Percentiles rank a stretch among this genome's conserved stretches.
Evolutionary conservation across 2,329 filamentous ascomycete genomes (phyloP).

Genomic region (Colletotrichum endophyticum): DNA sequence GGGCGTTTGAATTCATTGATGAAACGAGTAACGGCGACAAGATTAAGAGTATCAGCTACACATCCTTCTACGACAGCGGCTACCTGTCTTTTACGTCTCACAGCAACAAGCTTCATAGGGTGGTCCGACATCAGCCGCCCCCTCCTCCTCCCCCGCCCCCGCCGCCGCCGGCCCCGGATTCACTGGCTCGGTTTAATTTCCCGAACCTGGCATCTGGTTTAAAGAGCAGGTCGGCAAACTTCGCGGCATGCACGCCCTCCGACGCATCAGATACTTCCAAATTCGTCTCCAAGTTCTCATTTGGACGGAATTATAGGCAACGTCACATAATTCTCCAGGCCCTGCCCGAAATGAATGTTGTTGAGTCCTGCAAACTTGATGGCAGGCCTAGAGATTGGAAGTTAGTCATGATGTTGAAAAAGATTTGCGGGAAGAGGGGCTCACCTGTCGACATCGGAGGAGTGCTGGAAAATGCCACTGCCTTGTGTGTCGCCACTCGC

Average conservation of each 20-base stretch:
- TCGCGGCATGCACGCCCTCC: background rate
- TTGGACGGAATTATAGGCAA: slow-evolving; percentile 54
- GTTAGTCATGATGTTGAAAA: slow-evolving; percentile 36
- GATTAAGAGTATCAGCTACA: background rate
- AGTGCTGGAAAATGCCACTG: slow-evolving; percentile 60
- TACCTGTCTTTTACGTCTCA: background rate
- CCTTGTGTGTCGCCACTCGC: slow-evolving; percentile 64
- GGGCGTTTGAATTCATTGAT: background rate
- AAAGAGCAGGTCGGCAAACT: background rate
- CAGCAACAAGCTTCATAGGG: background rate
- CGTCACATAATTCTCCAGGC: slow-evolving; percentile 54
- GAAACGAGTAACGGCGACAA: background rate
- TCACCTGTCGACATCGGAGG: slow-evolving; percentile 51
- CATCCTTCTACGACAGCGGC: background rate
- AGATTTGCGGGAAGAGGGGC: slow-evolving; percentile 25
- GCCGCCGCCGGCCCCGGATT: background rate
- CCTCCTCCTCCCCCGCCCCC: background rate
- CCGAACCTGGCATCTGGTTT: background rate
- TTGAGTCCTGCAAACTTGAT: slow-evolving; percentile 49
- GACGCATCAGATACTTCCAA: too few species aligned
- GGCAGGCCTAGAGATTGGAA: slow-evolving; percentile 51
- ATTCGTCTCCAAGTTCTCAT: background rate
- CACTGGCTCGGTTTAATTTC: background rate
- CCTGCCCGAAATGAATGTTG: slow-evolving; percentile 56
- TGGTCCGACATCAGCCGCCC: background rate